Conservation (phyloP, 2,329 filamentous ascomycete genomes). For the Zopfia rhizophila region DNA sequence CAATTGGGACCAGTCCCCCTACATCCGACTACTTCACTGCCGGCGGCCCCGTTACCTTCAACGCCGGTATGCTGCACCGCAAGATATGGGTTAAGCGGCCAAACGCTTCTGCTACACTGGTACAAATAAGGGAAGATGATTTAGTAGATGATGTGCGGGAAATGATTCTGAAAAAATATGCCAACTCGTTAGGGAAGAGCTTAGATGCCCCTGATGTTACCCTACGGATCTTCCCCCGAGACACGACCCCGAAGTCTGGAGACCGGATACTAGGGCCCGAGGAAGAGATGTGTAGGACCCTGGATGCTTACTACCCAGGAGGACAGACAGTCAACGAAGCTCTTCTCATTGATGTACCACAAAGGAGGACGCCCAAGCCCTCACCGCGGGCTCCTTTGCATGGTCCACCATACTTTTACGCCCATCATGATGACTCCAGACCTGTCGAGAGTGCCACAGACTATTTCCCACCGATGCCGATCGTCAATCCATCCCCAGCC, state of each 20-base stretch:
- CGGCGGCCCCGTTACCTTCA: constrained; percentile 43
- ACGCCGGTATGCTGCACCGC: constrained; percentile 62
- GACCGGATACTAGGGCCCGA: constrained; percentile 85
- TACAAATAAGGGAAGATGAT: constrained; percentile 86
- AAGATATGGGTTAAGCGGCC: constrained; percentile 97
- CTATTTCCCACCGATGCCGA: constrained; percentile 80
- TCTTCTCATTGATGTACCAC: constrained; percentile 86
- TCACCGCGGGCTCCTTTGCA: constrained; percentile 71
- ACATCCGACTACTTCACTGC: constrained; percentile 54
- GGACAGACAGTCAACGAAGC: constrained; percentile 91
- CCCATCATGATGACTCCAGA: constrained; percentile 69
- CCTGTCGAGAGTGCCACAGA: constrained; percentile 77
- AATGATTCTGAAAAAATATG: constrained; percentile 90
- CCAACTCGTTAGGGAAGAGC: constrained; percentile 86
- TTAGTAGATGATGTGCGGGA: constrained; percentile 95
- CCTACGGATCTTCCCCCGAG: constrained; percentile 79
- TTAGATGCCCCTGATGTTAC: constrained; percentile 93
- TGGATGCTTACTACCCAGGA: constrained; percentile 86
- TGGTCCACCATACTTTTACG: constrained; percentile 61
- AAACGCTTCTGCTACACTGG: constrained; percentile 84
- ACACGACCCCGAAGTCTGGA: constrained; percentile 57
- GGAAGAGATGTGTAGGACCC: constrained; percentile 78
- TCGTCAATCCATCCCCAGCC: constrained; percentile 54
- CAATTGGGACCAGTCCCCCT: constrained; percentile 35
- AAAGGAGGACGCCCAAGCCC: constrained; percentile 78